A percentile compares a stretch with the other conserved stretches of the same genome.
Conservation (phyloP, 2,329 filamentous ascomycete genomes). For the Penicillium sclerotigenum region DNA sequence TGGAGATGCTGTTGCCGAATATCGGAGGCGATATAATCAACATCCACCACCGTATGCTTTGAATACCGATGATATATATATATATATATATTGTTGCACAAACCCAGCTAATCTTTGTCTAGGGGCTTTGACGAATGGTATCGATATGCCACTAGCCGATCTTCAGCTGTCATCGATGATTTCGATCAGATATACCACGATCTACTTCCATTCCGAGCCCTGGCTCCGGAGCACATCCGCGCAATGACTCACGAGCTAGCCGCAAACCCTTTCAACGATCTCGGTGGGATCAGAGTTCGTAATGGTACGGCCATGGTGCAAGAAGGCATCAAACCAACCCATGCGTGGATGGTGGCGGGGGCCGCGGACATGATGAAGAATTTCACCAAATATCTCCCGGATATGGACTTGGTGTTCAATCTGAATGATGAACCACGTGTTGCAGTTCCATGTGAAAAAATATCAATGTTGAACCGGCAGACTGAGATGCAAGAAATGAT, state of each 20-base stretch:
- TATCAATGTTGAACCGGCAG: constrained; percentile 37
- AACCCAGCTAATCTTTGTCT: constrained; percentile 6
- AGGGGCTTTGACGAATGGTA: constrained; percentile 60
- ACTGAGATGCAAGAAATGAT: constrained; percentile 22
- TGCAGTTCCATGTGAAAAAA: constrained; percentile 50
- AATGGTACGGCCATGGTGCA: constrained; percentile 51
- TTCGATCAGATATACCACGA: constrained; percentile 59
- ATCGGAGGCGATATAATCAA: constrained; percentile 52
- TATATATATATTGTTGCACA: not conserved
- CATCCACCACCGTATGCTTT: constrained; percentile 52
- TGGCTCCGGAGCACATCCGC: constrained; percentile 52
- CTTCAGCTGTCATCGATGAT: constrained; percentile 56
- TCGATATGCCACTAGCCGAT: constrained; percentile 51
- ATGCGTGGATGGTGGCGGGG: constrained; percentile 59
- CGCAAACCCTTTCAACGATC: constrained; percentile 54
- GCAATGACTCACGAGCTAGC: constrained; percentile 52
- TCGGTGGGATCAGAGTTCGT: constrained; percentile 56
- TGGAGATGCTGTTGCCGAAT: constrained; percentile 50
- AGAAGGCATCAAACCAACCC: constrained; percentile 52
- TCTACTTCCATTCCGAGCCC: constrained; percentile 54
- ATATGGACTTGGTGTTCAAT: constrained; percentile 64
- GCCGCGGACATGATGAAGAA: constrained; percentile 53
- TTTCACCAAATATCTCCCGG: constrained; percentile 55
- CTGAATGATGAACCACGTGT: constrained; percentile 60
- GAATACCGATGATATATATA: not conserved